phyloP scores from a whole-genome alignment of 768 basidiomycete species.

The Daedaleopsis nitida region DNA sequence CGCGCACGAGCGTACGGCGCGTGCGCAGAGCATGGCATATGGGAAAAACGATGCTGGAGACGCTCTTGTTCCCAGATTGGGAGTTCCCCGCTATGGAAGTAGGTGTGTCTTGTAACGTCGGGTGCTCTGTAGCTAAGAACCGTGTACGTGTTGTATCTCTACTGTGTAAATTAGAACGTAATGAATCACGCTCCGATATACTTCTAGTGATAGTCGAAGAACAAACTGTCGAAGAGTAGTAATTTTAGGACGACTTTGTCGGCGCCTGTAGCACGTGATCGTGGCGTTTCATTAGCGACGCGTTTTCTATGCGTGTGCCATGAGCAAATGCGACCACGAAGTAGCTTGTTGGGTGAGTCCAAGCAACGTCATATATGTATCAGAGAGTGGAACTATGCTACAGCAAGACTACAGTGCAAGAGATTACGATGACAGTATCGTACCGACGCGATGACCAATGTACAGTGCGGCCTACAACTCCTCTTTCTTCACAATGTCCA shows the following conservation, averaged over 20 bases:
- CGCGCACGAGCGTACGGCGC: background rate
- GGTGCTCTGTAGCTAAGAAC: background rate
- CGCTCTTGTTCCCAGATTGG: constrained; percentile 4
- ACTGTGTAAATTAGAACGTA: too few relatives aligned
- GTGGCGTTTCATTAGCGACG: constrained; percentile 6
- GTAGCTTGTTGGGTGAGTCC: too few relatives aligned
- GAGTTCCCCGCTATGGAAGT: background rate
- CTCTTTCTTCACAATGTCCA: constrained; percentile 7
- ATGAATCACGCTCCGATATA: too few relatives aligned
- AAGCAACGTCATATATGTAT: background rate
- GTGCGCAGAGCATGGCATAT: background rate
- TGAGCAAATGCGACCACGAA: background rate
- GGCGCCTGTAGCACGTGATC: background rate
- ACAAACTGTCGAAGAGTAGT: too few relatives aligned
- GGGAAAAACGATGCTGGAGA: background rate
- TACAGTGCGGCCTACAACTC: constrained; percentile 1
- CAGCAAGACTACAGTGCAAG: background rate
- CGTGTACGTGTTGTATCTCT: background rate
- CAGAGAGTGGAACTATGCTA: background rate
- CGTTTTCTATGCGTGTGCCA: background rate
- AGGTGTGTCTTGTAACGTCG: background rate
- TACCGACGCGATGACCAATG: background rate
- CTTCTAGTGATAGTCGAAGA: too few relatives aligned
- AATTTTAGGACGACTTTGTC: too few relatives aligned
- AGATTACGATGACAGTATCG: background rate